Percentiles rank a stretch among this genome's conserved stretches.
Evolutionary conservation across 129 eudicot genomes (phyloP).

Genomic region (Chrysanthemum lavandulifolium): DNA sequence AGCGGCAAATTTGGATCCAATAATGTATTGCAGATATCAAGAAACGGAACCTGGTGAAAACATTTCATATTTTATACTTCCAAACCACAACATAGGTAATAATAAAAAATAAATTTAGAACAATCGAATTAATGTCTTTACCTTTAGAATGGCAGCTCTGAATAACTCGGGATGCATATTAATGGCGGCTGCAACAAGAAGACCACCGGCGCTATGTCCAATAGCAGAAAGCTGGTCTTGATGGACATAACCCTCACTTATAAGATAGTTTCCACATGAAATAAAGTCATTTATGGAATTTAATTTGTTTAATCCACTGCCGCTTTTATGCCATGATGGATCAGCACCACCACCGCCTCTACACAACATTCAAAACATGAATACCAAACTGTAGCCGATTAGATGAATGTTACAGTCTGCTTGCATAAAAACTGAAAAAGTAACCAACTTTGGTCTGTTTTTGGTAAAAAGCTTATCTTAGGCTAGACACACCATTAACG

Average conservation of each 20-base stretch:
- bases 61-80: not conserved
- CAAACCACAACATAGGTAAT: not conserved
- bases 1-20: constrained; percentile 83
- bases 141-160: constrained; percentile 80
- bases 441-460: not conserved
- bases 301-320: constrained; percentile 64
- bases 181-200: constrained; percentile 75
- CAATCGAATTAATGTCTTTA: constrained; percentile 8
- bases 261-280: constrained; percentile 74
- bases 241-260: constrained; percentile 63
- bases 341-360: constrained; percentile 87
- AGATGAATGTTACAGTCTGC: not conserved
- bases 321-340: constrained; percentile 80
- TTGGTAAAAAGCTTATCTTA: not conserved
- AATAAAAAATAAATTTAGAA: not conserved
- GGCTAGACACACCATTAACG: too few relatives aligned
- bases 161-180: constrained; percentile 71
- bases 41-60: constrained; percentile 75
- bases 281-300: constrained; percentile 80
- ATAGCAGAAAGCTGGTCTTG: constrained; percentile 57
- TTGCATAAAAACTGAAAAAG: not conserved
- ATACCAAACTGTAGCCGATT: constrained; percentile 2
- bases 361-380: constrained; percentile 12
- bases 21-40: constrained; percentile 83
- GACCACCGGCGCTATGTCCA: constrained; percentile 81